Base-by-base conservation (phyloP, 2,329 filamentous ascomycete species). In the Colletotrichum somersetense region DNA sequence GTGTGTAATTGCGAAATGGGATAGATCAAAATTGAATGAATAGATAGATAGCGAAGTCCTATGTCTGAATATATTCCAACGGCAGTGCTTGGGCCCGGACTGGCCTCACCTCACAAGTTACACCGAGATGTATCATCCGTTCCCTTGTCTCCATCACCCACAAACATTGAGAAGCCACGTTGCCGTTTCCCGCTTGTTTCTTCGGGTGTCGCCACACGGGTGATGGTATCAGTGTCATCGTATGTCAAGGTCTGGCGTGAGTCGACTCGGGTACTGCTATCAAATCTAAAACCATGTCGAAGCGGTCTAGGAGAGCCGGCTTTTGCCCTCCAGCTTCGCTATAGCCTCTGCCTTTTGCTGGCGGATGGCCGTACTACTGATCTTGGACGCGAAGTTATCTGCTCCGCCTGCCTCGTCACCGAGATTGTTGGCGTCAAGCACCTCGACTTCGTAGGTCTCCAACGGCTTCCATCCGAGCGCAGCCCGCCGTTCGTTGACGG, bases 341-440 rank as follows among this genome's bases (percentile, higher is more conserved):
- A 40, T 48, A 2, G 53, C n/a, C 10, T 69, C 70, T 1, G 85
- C 84, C 67, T 81, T 84, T 71, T 83, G 83, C 77, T 84, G 83
- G 65, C 92, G 86, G 76, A 97, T 97, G 70, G 92, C 92, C 0
- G 95, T 97, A 82, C 95, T 98, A 85, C 95, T 97, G 76, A 98
- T 93, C 83, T 98, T 98, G 73, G 89, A 88, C 35, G 91, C 89
- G 81, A 97, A 97, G 75, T 88, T 87, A 68, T 91, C 88, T 16
- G 79, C 84, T 74, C 81, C 83, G n/a, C 76, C 81, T 50, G 76
- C 79, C 53, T 76, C 77, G 2, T 84, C 83, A n/a, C 84, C 75
- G 0, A 62, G 83, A 64, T 90, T 89, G 50, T 88, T 86, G 3
- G 91, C 88, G 80, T 96, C 92, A 20, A 99, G 86, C 18, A 98